A percentile compares a stretch with the other conserved stretches of the same genome.
Conservation (phyloP, 768 basidiomycete genomes). For the Mycena vulgaris region DNA sequence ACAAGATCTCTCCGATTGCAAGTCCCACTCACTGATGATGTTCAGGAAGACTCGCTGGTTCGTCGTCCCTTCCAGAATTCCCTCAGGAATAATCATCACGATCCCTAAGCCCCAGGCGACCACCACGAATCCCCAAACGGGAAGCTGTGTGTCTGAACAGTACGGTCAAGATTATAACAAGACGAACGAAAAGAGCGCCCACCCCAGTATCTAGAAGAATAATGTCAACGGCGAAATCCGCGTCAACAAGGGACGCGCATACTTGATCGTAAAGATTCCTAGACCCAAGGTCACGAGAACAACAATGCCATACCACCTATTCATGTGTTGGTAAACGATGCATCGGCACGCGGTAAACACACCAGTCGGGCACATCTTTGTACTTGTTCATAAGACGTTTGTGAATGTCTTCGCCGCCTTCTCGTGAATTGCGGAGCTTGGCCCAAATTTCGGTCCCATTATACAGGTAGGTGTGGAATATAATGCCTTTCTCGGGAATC, state of each 20-base stretch:
- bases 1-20: too few relatives aligned
- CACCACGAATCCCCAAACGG: conserved; percentile 22
- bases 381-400: conserved; percentile 29
- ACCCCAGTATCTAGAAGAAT: conserved; percentile 16
- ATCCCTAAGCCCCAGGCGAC: conserved; percentile 19
- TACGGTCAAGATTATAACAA: neutral
- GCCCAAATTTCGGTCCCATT: conserved; percentile 20
- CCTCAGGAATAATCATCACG: conserved; percentile 17
- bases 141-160: conserved; percentile 19
- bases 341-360: neutral
- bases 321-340: neutral
- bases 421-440: conserved; percentile 11
- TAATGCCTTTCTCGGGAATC: neutral
- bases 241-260: neutral
- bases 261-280: conserved; percentile 25
- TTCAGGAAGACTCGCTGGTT: conserved; percentile 26
- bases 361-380: conserved; percentile 22
- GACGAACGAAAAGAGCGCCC: neutral
- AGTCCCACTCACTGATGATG: conserved; percentile 2
- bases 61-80: conserved; percentile 17
- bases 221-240: neutral
- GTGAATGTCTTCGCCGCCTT: conserved; percentile 25
- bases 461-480: conserved; percentile 23
- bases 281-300: conserved; percentile 8
- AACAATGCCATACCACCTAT: conserved; percentile 21